phyloP scores from a whole-genome alignment of 2,329 filamentous ascomycete genomes.

The Drechslerella stenobrocha region DNA sequence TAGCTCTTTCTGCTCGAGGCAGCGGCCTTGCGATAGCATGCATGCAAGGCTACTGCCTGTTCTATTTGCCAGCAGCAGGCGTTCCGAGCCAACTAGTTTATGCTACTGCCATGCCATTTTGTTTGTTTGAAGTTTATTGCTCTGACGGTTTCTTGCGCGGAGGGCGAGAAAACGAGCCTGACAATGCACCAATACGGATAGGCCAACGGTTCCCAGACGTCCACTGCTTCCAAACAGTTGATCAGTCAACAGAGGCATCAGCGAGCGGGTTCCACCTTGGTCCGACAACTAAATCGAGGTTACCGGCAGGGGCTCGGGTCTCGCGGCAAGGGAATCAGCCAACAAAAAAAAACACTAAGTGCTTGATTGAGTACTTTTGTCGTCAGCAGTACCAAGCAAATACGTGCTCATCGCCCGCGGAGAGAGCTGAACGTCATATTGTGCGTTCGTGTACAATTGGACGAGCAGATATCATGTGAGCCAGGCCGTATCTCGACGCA shows the following conservation, averaged over 20 bases:
- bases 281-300: background rate
- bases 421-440: too few species aligned
- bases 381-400: too few species aligned
- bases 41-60: background rate
- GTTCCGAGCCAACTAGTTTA: background rate
- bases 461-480: too few species aligned
- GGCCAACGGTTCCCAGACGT: background rate
- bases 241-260: background rate
- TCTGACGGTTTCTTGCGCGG: too few species aligned
- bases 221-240: slow-evolving; percentile 3
- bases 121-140: background rate
- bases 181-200: background rate
- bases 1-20: background rate
- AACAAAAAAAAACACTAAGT: too few species aligned
- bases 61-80: slow-evolving; percentile 3
- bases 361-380: too few species aligned
- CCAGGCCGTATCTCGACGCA: background rate
- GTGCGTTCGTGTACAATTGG: too few species aligned
- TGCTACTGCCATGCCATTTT: background rate
- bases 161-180: background rate
- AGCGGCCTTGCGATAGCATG: background rate
- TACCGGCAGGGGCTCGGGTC: too few species aligned
- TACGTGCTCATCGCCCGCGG: too few species aligned
- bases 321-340: too few species aligned
- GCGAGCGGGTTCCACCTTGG: background rate